Base-by-base conservation (phyloP, 352 stramenopile genomes). In the Pythium volutum region DNA sequence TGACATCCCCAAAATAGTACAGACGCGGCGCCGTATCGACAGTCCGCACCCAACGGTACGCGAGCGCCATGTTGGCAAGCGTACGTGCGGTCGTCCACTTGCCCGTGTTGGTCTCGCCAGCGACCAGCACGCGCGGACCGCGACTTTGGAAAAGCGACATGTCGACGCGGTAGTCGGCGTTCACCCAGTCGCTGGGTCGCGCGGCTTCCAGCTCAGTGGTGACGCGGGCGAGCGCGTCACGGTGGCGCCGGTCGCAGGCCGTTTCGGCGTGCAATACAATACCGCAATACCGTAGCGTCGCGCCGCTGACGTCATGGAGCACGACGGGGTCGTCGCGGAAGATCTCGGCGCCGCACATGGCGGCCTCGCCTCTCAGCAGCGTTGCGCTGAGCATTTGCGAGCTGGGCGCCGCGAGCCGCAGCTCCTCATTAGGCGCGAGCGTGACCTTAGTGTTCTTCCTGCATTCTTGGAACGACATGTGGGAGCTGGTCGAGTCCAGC, bases 21-120 rank as follows among this genome's bases (percentile, higher is more conserved):
- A 4, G 29, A 33, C 29, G 29, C 29, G 29, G 29, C 9, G 29
- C 29, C 29, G 29, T 33, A 33, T 33, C 29, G 4, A 33, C 29
- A 9, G 29, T 33, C 29, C 4, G 29, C 29, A 38, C 31, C 48
- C 48, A 55, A 15, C 9, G 3, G 1, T 31, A 1, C 16, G 3
- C n/a, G 27, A 42, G n/a, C n/a, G 48, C 48, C 1, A 11, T 12
- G 27, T 55, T 55, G 10, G 27, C 20, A 0, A 55, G 29, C 48
- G 48, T 55, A 2, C 29, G 48, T 2, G 36, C n/a, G 0, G 38
- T 15, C n/a, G 48, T 43, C 48, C 48, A 55, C 31, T 55, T 55
- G 48, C 48, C 48, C 31, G 48, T 42, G 48, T 55, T 55, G 29
- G 6, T 45, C 31, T 27, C 31, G 20, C 31, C 48, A 9, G 43